Evolutionary conservation across 805 yeast species (phyloP).

Genomic region (Yarrowia keelungensis): DNA sequence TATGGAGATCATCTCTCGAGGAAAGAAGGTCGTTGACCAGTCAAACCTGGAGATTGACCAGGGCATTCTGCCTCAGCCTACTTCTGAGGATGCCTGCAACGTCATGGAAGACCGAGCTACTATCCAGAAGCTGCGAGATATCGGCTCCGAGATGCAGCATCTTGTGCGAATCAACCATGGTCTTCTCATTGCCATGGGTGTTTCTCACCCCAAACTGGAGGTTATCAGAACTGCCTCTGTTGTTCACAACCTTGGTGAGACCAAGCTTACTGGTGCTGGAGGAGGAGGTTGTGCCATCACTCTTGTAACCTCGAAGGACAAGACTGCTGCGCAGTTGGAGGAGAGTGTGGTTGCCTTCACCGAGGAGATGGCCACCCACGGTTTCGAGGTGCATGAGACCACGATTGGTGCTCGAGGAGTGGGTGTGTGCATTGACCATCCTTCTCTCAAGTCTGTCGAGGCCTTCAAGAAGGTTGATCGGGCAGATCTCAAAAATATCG

Average conservation of each 20-base stretch:
- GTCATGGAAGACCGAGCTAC: slow-evolving; percentile 37
- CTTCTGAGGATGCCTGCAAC: slow-evolving; percentile 40
- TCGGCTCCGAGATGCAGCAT: slow-evolving; percentile 56
- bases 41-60: slow-evolving; percentile 46
- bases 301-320: slow-evolving; percentile 58
- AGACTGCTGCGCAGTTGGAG: slow-evolving; percentile 43
- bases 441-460: slow-evolving; percentile 27
- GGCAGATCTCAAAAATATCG: slow-evolving; percentile 31
- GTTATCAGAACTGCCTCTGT: slow-evolving; percentile 71
- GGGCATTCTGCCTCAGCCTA: slow-evolving; percentile 34
- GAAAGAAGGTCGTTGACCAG: slow-evolving; percentile 53
- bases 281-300: slow-evolving; percentile 99
- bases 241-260: slow-evolving; percentile 71
- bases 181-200: slow-evolving; percentile 81
- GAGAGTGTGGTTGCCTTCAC: slow-evolving; percentile 47
- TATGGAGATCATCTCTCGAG: slow-evolving; percentile 65
- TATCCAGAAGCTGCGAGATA: slow-evolving; percentile 41
- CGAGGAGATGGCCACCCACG: slow-evolving; percentile 50
- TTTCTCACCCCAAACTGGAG: slow-evolving; percentile 91
- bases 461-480: slow-evolving; percentile 22
- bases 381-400: slow-evolving; percentile 78
- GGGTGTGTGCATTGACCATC: slow-evolving; percentile 48
- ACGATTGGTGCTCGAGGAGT: slow-evolving; percentile 91
- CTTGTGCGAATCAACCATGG: slow-evolving; percentile 88
- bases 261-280: slow-evolving; percentile 97